Base-by-base conservation (phyloP, 305 asterid genomes). In the Monarda citriodora region DNA sequence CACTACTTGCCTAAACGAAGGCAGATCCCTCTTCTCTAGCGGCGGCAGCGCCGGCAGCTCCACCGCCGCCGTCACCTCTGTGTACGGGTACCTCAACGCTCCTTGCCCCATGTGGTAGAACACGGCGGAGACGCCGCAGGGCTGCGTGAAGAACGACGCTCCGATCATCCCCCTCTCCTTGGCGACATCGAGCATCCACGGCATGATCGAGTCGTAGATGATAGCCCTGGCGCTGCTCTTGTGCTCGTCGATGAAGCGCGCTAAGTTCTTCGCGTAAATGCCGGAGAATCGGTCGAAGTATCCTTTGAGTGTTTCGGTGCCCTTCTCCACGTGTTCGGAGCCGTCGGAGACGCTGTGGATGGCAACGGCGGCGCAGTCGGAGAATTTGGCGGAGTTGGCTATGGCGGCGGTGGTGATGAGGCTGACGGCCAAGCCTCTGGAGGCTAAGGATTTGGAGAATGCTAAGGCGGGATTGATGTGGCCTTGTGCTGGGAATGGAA, bases 121-220 rank as follows among this genome's bases (percentile, higher is more conserved):
- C 13, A 56, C 31, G 7, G 60, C 31, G 0, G 47, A 20, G 8
- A 56, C 47, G 12, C 18, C 48, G 20, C 60, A 37, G 0, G 32
- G 20, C 47, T 55, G 60, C 10, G 60, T 56, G 32, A 56, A 56
- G 20, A 56, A 56, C 3, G 20, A 23, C 20, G 47, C 60, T 1
- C 47, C 48, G 20, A 13, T 17, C 5, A 77, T 22, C 0, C 82
- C 74, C 51, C 68, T 38, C 16, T n/a, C 32, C 16, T 64, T 75
- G 1, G 79, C 82, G 12, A 77, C 51, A n/a, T 69, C 79, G 57
- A 66, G 44, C 49, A 64, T 44, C 79, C 79, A 77, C 31, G 82
- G 79, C 68, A 73, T 65, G 7, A 36, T 21, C 0, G 79, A 73
- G 53, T 77, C 82, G 22, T 77, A 77, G 4, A 77, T n/a, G 5